Conservation (phyloP, 306 rosid genomes). For the Datisca glomerata region DNA sequence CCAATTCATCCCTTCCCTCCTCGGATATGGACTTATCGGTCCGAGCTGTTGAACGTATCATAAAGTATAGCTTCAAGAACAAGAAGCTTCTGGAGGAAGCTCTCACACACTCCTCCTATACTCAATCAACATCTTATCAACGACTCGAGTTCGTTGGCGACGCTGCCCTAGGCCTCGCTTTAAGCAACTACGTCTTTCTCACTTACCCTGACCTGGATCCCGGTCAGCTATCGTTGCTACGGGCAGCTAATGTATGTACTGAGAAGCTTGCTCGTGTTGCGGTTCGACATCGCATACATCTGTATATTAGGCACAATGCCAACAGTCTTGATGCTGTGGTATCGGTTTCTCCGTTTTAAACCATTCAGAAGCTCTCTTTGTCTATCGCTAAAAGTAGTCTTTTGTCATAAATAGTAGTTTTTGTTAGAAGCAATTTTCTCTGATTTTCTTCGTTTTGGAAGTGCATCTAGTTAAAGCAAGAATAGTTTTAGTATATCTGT, state of each 20-base stretch:
- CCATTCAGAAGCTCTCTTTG: not conserved
- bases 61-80: slow-evolving; percentile 28
- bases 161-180: slow-evolving; percentile 32
- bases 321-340: slow-evolving; percentile 26
- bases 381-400: not conserved
- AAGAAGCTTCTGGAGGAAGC: slow-evolving; percentile 57
- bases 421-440: no score
- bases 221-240: slow-evolving; percentile 42
- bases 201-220: slow-evolving; percentile 34
- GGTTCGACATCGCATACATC: slow-evolving; percentile 31
- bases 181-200: slow-evolving; percentile 33
- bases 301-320: slow-evolving; percentile 28
- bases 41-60: slow-evolving; percentile 21
- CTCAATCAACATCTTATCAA: slow-evolving; percentile 25
- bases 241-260: slow-evolving; percentile 63
- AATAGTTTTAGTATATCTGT: no score
- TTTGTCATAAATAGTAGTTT: no score
- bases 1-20: no score
- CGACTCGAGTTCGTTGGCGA: slow-evolving; percentile 80
- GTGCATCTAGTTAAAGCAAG: no score
- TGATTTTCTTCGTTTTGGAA: no score
- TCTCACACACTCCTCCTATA: slow-evolving; percentile 50
- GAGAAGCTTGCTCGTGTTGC: slow-evolving; percentile 84
- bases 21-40: slow-evolving; percentile 15
- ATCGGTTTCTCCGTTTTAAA: not conserved